Evolutionary conservation across 768 basidiomycete genomes (phyloP).

Genomic region (Hygrophorus russula): DNA sequence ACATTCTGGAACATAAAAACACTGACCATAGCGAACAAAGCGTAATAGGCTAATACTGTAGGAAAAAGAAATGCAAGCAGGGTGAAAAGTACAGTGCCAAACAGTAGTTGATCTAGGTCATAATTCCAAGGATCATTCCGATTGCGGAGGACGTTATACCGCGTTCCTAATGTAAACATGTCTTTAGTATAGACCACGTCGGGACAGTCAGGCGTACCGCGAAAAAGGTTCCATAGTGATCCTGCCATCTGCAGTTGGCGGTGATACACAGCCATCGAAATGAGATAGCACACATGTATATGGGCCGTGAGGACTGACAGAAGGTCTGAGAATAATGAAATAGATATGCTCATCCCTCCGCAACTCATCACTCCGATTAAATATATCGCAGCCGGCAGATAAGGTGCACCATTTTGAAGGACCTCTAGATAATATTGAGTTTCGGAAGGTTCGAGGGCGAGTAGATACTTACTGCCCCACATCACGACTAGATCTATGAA

Average conservation of each 20-base stretch:
- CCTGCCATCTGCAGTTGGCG: conserved; percentile 45
- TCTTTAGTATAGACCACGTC: background rate
- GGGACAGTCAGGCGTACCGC: conserved; percentile 40
- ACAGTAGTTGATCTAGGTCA: conserved; percentile 87
- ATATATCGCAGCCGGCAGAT: conserved; percentile 19
- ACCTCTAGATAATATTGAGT: conserved; percentile 11
- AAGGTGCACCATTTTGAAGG: conserved; percentile 16
- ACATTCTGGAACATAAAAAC: background rate
- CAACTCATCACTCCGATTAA: conserved; percentile 26
- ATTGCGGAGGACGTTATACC: conserved; percentile 76
- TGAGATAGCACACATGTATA: conserved; percentile 55
- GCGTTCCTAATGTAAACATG: conserved; percentile 48
- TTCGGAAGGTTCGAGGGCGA: background rate
- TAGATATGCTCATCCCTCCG: conserved; percentile 51
- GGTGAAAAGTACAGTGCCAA: conserved; percentile 86
- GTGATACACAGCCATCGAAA: conserved; percentile 51
- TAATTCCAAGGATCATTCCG: conserved; percentile 89
- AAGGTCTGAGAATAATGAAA: conserved; percentile 58
- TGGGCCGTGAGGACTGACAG: conserved; percentile 61
- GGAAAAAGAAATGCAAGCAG: conserved; percentile 73
- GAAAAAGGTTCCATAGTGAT: conserved; percentile 82
- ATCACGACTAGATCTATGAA: conserved; percentile 52
- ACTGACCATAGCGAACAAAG: conserved; percentile 60
- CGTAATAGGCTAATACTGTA: conserved; percentile 79
- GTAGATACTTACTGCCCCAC: conserved; percentile 59